Percentiles rank a stretch among this genome's conserved stretches.
Evolutionary conservation across 176 grass and related monocot species (phyloP).

Genomic region (Oryza officinalis): DNA sequence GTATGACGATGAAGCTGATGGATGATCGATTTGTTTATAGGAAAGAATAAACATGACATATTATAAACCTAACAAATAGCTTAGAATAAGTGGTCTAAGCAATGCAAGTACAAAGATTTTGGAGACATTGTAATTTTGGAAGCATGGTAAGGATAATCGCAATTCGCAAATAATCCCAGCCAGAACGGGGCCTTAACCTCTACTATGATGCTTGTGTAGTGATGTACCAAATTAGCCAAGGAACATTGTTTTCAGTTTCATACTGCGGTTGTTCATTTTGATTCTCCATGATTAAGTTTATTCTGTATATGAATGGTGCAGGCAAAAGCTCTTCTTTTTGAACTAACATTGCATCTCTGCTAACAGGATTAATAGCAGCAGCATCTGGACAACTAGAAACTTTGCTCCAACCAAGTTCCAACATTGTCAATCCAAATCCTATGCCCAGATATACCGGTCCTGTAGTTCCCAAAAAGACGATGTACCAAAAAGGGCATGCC

Average conservation of each 20-base stretch:
- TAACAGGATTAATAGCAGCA: conserved; percentile 79
- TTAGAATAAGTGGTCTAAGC: too few relatives aligned
- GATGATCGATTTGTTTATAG: too few relatives aligned
- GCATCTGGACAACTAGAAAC: conserved; percentile 61
- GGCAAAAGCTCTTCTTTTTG: conserved; percentile 5
- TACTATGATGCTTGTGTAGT: background rate
- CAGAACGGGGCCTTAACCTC: background rate
- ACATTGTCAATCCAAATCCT: background rate
- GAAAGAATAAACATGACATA: too few relatives aligned
- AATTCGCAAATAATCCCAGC: too few relatives aligned
- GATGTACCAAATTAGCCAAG: background rate
- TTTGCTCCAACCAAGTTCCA: conserved; percentile 43
- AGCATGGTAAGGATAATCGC: too few relatives aligned
- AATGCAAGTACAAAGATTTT: too few relatives aligned
- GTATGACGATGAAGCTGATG: too few relatives aligned
- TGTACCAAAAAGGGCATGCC: conserved; percentile 39
- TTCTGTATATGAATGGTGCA: background rate
- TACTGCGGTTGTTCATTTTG: background rate
- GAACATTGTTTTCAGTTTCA: background rate
- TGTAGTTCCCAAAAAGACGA: conserved; percentile 10
- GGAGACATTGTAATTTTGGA: too few relatives aligned
- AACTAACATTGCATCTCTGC: conserved; percentile 3
- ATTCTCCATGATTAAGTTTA: background rate
- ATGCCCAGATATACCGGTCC: background rate
- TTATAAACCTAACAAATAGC: background rate